phyloP scores from a whole-genome alignment of 2,329 filamentous ascomycete species.

The Sporothrix variecibatus region DNA sequence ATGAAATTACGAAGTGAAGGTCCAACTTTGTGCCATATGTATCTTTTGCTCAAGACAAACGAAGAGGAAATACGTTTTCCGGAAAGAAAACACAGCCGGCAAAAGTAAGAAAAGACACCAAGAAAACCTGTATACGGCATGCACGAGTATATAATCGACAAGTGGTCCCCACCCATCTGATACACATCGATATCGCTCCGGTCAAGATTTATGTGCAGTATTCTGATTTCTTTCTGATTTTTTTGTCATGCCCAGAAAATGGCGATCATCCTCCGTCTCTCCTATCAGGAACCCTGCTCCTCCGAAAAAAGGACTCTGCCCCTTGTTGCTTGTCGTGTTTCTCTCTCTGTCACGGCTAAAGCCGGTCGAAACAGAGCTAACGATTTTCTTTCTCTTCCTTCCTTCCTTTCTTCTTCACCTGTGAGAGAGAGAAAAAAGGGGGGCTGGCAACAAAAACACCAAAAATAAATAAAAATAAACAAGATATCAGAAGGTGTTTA shows the following conservation, averaged over 20 bases:
- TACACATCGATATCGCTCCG: background rate
- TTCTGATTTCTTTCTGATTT: background rate
- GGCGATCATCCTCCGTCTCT: background rate
- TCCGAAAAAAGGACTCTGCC: background rate
- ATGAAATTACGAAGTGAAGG: background rate
- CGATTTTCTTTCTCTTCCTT: background rate
- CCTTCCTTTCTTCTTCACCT: background rate
- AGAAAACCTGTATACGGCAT: background rate
- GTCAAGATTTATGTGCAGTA: background rate
- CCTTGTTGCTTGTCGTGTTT: slow-evolving; percentile 2
- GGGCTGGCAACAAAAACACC: background rate
- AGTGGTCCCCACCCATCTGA: slow-evolving; percentile 12
- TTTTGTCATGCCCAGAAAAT: background rate
- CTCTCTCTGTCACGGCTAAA: slow-evolving; percentile 12
- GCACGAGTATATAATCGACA: background rate
- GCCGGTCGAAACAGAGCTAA: background rate
- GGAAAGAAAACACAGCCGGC: background rate
- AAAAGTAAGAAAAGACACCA: background rate
- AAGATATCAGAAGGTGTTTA: background rate
- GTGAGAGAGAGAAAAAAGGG: background rate
- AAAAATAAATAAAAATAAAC: background rate
- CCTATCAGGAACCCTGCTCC: background rate
- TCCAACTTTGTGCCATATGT: background rate
- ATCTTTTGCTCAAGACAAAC: background rate
- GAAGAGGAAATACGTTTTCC: background rate